Evolutionary conservation across 116 monocot species (phyloP), one percentile per base, ranked within the genome.

Genomic region (Dioscorea cayenensis): DNA sequence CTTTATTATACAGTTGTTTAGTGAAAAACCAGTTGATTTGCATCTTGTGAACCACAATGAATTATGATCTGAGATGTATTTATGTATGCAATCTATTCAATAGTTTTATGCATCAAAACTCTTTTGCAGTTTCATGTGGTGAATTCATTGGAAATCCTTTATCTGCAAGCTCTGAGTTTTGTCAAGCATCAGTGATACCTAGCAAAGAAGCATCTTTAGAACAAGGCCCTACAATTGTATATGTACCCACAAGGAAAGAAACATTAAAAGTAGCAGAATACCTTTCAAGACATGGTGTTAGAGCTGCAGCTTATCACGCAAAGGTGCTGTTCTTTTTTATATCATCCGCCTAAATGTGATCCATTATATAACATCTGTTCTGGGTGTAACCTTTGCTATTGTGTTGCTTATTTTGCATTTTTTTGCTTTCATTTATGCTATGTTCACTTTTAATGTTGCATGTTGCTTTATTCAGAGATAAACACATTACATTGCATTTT

Each of bases 161-260:
- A 63, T 2, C 66, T 78, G 74, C 64, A 67, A 75, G 37, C 48
- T 72, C 69, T 58, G 36, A 68, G 32, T 18, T 21, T 67, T 62
- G 23, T 75, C 66, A 14, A 36, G n/a, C 48, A 60, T 77, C 78
- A 77, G 74, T 77, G 49, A 20, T 59, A 37, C 51, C 71, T 79
- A 71, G 65, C 79, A n/a, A 49, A 8, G 58, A 67, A 58, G 69
- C 58, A 36, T 58, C 72, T 74, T 60, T 84, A 72, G 84, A 82
- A 67, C 75, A 73, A 48, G 97, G 97, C 51, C 78, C 94, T 58
- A 94, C 97, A 14, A 94, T 99, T 73, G 80, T 99, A 67, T 99
- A 99, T 82, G 94, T 99, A 12, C 93, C 97, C 78, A 90, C 97
- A 14, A 85, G 97, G 73, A 94, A 90, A 78, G 86, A 99, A 81